These are phyloP conservation scores for Penicillium argentinense DNA, from an alignment of 495 filamentous ascomycete genomes.

Conservation along the genomic window DNA sequence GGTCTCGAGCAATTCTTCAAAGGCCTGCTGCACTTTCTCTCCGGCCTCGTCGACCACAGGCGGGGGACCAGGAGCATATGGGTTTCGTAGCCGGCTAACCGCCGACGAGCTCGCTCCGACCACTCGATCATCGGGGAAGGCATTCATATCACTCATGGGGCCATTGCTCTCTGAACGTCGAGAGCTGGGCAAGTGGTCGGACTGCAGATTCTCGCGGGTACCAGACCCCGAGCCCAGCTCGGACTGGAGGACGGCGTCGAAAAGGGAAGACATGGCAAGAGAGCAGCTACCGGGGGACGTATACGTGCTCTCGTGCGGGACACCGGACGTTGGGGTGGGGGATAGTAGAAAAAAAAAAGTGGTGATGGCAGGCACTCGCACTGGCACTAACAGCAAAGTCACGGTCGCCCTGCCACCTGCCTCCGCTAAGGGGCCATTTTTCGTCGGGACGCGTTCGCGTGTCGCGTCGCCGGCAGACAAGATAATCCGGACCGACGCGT, in stretches of 20 bases:
- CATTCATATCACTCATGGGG: constrained; percentile 53
- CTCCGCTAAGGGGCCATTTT: no score
- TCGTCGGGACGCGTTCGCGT: constrained; percentile 33
- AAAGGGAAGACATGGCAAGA: constrained; percentile 51
- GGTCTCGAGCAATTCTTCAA: constrained; percentile 86
- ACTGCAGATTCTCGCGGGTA: constrained; percentile 36
- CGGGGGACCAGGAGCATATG: constrained; percentile 66
- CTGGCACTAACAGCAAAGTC: no score
- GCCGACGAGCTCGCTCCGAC: constrained; percentile 55
- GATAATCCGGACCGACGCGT: constrained; percentile 39
- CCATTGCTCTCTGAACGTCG: constrained; percentile 55
- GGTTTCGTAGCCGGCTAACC: constrained; percentile 57
- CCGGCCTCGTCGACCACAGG: constrained; percentile 86
- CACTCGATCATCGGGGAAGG: constrained; percentile 61
- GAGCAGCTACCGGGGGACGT: constrained; percentile 23
- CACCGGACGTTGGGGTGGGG: constrained; percentile 1
- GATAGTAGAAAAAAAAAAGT: background rate
- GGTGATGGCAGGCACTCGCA: constrained; percentile 5
- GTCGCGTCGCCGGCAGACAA: constrained; percentile 27
- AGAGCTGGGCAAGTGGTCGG: constrained; percentile 45
- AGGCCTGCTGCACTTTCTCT: constrained; percentile 78
- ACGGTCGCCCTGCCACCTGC: no score
- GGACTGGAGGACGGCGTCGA: constrained; percentile 52
- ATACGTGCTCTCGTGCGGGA: constrained; percentile 21
- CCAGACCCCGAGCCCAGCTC: constrained; percentile 45